These are phyloP conservation scores for Claviceps africana DNA, from an alignment of 2,329 filamentous ascomycete species.

Conservation along the genomic window DNA sequence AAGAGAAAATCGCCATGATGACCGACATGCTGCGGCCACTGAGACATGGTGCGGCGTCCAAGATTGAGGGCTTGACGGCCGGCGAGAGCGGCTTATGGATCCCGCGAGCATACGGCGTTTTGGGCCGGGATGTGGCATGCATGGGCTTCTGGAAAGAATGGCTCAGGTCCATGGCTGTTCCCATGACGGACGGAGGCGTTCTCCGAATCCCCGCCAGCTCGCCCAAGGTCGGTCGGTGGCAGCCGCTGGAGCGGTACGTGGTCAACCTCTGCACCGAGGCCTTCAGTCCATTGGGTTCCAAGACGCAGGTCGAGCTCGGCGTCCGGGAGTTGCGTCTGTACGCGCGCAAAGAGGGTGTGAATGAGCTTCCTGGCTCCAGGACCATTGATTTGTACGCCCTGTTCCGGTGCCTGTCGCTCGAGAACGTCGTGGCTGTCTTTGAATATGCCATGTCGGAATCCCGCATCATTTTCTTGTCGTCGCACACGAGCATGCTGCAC, in stretches of 20 bases:
- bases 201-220: constrained; percentile 77
- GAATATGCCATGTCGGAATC: constrained; percentile 90
- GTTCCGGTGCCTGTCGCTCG: constrained; percentile 77
- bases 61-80: constrained; percentile 91
- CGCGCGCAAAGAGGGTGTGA: constrained; percentile 79
- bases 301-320: constrained; percentile 87
- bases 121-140: constrained; percentile 70
- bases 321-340: constrained; percentile 84
- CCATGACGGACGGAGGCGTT: constrained; percentile 82
- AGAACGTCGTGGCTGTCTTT: constrained; percentile 83
- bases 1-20: constrained; percentile 96
- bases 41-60: constrained; percentile 84
- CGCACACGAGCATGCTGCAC: constrained; percentile 91
- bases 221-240: constrained; percentile 84
- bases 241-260: constrained; percentile 90
- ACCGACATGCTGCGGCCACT: constrained; percentile 87
- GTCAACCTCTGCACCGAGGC: constrained; percentile 95
- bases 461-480: constrained; percentile 89
- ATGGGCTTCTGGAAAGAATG: constrained; percentile 98
- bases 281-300: constrained; percentile 78
- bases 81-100: constrained; percentile 95
- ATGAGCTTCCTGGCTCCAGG: constrained; percentile 83
- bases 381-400: constrained; percentile 87
- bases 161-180: constrained; percentile 84
- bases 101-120: constrained; percentile 80